phyloP scores from a whole-genome alignment of 441 rosid species.

The Populus trichocarpa region DNA sequence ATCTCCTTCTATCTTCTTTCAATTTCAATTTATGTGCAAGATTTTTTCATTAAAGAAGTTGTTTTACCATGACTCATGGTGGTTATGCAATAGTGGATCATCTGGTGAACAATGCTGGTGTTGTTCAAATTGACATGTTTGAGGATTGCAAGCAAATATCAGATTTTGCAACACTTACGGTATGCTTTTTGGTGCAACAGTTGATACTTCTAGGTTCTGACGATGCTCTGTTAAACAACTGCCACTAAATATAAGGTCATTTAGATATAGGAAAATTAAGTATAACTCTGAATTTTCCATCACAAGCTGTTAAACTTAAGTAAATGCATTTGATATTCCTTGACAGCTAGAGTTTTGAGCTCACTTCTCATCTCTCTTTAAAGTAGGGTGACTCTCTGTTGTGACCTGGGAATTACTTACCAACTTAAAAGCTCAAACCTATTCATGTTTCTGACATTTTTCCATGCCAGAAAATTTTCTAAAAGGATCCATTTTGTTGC shows the following conservation, averaged over 20 bases:
- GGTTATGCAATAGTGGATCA: slow-evolving; percentile 35
- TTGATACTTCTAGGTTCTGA: no score
- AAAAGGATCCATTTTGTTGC: background rate
- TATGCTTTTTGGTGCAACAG: background rate
- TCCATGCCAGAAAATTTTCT: background rate
- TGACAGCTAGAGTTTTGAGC: no score
- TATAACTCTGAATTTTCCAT: no score
- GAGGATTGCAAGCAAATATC: slow-evolving; percentile 14
- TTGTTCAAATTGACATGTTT: slow-evolving; percentile 9
- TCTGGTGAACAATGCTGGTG: slow-evolving; percentile 43
- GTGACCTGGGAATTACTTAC: background rate
- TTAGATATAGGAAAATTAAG: no score
- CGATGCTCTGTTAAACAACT: no score
- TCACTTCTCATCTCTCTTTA: no score
- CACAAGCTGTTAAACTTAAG: no score
- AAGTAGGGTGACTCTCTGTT: no score
- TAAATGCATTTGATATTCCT: no score
- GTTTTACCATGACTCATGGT: background rate
- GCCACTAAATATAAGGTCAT: no score
- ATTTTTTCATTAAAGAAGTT: background rate
- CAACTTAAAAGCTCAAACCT: background rate
- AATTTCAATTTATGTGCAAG: background rate
- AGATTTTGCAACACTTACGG: slow-evolving; percentile 18
- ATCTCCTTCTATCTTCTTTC: background rate
- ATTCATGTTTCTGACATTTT: background rate